A percentile compares a stretch with the other conserved stretches of the same genome.
Conservation (phyloP, 805 yeast species). For the Ogataea populi-albae region DNA sequence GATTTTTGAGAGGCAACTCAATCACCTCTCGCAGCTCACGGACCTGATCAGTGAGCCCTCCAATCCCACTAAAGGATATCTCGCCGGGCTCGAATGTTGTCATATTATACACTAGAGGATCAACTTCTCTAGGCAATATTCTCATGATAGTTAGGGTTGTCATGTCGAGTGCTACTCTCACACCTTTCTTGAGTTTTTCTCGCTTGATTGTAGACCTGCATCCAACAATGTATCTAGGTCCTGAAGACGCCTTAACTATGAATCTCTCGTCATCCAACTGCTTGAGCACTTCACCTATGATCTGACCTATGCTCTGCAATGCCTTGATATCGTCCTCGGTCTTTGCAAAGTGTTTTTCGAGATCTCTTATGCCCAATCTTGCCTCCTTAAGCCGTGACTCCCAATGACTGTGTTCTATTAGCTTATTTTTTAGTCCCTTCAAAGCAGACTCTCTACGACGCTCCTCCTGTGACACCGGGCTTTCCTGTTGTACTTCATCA, state of each 20-base stretch:
- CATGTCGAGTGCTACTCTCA: constrained; percentile 95
- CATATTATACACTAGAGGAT: constrained; percentile 97
- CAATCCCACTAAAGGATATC: constrained; percentile 89
- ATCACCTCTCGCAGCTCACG: constrained; percentile 96
- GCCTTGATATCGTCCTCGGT: constrained; percentile 98
- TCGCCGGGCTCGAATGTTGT: constrained; percentile 98
- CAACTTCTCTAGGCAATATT: constrained; percentile 95
- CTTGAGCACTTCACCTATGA: constrained; percentile 94
- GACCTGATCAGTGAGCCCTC: constrained; percentile 94
- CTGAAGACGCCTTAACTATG: constrained; percentile 94
- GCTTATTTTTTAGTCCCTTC: constrained; percentile 73
- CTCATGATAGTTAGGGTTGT: constrained; percentile 98
- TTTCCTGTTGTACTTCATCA: constrained; percentile 20
- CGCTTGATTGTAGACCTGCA: constrained; percentile 91
- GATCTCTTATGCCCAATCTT: constrained; percentile 75
- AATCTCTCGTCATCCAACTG: constrained; percentile 92
- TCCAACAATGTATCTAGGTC: constrained; percentile 97
- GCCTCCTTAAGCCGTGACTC: constrained; percentile 85
- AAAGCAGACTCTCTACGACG: constrained; percentile 64
- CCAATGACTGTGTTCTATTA: constrained; percentile 91
- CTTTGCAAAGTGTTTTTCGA: constrained; percentile 81
- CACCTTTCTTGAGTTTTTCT: constrained; percentile 83
- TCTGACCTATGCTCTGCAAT: constrained; percentile 93
- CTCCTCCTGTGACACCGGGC: constrained; percentile 24
- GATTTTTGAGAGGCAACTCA: constrained; percentile 94